A percentile compares a stretch with the other conserved stretches of the same genome.
These are phyloP conservation scores for Sonneratia alba DNA, from an alignment of 345 rosid species.

Conservation along the genomic window DNA sequence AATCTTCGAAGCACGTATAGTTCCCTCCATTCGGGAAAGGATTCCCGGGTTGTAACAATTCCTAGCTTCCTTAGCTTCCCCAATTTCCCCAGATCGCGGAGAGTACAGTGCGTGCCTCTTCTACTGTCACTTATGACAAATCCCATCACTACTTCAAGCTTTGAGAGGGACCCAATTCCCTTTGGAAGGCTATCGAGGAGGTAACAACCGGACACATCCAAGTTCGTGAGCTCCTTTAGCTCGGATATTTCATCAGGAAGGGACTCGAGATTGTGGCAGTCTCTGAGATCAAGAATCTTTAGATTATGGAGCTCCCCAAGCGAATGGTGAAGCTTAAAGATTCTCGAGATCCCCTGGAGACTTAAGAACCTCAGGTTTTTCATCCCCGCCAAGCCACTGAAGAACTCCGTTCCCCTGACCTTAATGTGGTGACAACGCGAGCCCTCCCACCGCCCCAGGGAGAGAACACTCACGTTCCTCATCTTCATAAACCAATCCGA, in stretches of 20 bases:
- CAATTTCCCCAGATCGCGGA: slow-evolving; percentile 5
- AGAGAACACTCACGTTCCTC: slow-evolving; percentile 19
- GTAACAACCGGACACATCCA: slow-evolving; percentile 36
- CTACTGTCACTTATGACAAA: slow-evolving; percentile 33
- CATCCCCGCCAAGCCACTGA: slow-evolving; percentile 14
- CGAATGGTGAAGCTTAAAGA: slow-evolving; percentile 14
- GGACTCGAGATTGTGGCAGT: slow-evolving; percentile 27
- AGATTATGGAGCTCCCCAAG: slow-evolving; percentile 12
- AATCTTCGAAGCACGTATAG: background rate
- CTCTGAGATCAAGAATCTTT: slow-evolving; percentile 25
- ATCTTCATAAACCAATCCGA: slow-evolving; percentile 19
- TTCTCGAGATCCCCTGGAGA: slow-evolving; percentile 32
- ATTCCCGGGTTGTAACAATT: slow-evolving; percentile 7
- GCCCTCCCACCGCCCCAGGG: slow-evolving; percentile 30
- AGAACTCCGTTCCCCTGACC: slow-evolving; percentile 15
- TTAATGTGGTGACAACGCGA: slow-evolving; percentile 19
- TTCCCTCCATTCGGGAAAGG: slow-evolving; percentile 7
- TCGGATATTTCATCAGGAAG: slow-evolving; percentile 14
- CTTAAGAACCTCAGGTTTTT: slow-evolving; percentile 21
- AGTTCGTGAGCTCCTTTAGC: slow-evolving; percentile 11
- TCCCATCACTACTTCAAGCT: slow-evolving; percentile 51
- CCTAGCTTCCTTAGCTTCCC: slow-evolving; percentile 20
- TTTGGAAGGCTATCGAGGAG: slow-evolving; percentile 41
- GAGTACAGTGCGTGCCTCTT: slow-evolving; percentile 4
- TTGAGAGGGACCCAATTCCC: slow-evolving; percentile 21